Evolutionary conservation across 352 stramenopile genomes (phyloP), one percentile per base, ranked within the genome.

Genomic region (Phytophthora boehmeriae): DNA sequence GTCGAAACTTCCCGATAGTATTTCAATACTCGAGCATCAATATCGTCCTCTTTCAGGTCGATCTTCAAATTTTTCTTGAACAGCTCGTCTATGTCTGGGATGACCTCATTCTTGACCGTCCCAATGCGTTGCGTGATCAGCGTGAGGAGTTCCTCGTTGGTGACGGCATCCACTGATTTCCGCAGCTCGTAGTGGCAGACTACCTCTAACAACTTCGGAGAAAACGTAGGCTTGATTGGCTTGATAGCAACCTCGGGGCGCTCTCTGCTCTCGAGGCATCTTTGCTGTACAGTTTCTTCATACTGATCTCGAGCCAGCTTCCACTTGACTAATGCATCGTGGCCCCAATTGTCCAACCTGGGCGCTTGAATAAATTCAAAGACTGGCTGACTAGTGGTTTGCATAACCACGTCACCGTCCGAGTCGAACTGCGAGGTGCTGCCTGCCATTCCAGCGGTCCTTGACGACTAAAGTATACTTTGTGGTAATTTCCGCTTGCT

Each of bases 21-120:
- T 27, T 60, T 69, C 1, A 63, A 59, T 16, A 63, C 41, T 25
- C 53, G 42, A 17, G 30, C 41, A 16, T 69, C 48, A 51, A 47
- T 54, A 16, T 56, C 36, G 23, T 69, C 39, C 23, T 63, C 52
- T 5, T 30, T 32, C 14, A 68, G 44, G 32, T 63, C 54, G 16
- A 71, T 51, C 13, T 58, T 59, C 5, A 71, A 25, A 16, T 46
- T 4, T n/a, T 58, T 11, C 23, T 19, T 13, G 27, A 71, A 57
- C 32, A 71, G 51, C 11, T 38, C 58, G 3, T 62, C 54, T 1
- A 73, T 36, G 20, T 63, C 56, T 14, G 56, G 56, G 2, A 62
- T 41, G 11, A 55, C 48, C 1, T 30, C 53, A 14, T 71, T 66
- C 28, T 58, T 62, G 19, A 59, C 22, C 1, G 41, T 25, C 14